phyloP scores from a whole-genome alignment of 202 grass and related monocot species.

The Schoenoplectus tabernaemontani region DNA sequence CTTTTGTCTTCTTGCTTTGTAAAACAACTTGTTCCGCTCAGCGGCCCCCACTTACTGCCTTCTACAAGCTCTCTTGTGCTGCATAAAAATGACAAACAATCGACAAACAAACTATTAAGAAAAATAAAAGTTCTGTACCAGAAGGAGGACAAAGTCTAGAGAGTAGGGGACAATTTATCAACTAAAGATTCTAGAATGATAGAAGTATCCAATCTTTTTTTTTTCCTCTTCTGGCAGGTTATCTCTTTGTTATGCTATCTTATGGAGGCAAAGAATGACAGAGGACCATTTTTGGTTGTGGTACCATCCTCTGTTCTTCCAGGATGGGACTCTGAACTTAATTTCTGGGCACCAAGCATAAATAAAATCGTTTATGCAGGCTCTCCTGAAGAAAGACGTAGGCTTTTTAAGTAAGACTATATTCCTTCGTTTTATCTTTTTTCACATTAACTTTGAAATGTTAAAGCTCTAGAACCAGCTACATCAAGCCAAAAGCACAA shows the following conservation, averaged over 20 bases:
- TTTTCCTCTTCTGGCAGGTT: slow-evolving; percentile 45
- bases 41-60: not conserved
- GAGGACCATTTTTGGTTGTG: slow-evolving; percentile 93
- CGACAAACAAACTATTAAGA: not conserved
- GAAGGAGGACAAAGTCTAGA: not conserved
- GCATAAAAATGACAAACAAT: not conserved
- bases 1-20: not conserved
- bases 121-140: not conserved
- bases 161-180: not conserved
- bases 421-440: slow-evolving; percentile 16
- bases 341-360: slow-evolving; percentile 92
- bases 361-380: slow-evolving; percentile 97
- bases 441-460: not conserved
- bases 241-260: slow-evolving; percentile 95
- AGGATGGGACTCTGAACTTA: slow-evolving; percentile 91
- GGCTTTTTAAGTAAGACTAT: slow-evolving; percentile 72
- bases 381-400: slow-evolving; percentile 98
- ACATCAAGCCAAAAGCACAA: not conserved
- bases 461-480: not conserved
- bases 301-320: slow-evolving; percentile 95
- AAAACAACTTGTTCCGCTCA: not conserved
- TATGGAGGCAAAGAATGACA: slow-evolving; percentile 98
- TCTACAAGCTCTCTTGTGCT: not conserved
- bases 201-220: not conserved
- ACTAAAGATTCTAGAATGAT: not conserved